Conservation (phyloP, 164 flowering plant genomes). For the Magnolia kwangsiensis region DNA sequence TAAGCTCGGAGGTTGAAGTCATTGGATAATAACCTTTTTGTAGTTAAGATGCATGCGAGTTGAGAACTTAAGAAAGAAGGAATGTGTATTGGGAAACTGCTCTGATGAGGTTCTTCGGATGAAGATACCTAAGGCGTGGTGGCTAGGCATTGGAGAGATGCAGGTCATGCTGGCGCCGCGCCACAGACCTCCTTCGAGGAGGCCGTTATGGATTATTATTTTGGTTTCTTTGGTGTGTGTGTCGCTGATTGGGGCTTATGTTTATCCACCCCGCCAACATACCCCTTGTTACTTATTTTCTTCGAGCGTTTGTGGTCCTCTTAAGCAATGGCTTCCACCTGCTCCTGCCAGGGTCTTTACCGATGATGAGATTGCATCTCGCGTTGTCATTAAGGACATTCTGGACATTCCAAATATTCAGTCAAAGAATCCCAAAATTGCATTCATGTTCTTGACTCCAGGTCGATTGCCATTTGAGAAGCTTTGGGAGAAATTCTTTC, state of each 20-base stretch:
- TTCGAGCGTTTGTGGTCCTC: slow-evolving; percentile 53
- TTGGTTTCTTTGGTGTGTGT: slow-evolving; percentile 66
- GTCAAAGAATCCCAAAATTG: slow-evolving; percentile 64
- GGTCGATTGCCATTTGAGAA: slow-evolving; percentile 85
- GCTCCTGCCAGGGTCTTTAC: slow-evolving; percentile 60
- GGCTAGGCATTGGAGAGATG: slow-evolving; percentile 57
- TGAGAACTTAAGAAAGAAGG: background rate
- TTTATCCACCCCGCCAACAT: slow-evolving; percentile 63
- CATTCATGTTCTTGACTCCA: slow-evolving; percentile 86
- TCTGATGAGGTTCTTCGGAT: slow-evolving; percentile 40
- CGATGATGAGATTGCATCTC: slow-evolving; percentile 84
- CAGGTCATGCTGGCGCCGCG: slow-evolving; percentile 66
- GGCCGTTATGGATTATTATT: slow-evolving; percentile 81
- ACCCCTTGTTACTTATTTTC: slow-evolving; percentile 68
- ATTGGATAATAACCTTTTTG: background rate
- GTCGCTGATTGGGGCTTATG: slow-evolving; percentile 67
- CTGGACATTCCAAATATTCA: slow-evolving; percentile 42
- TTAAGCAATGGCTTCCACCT: slow-evolving; percentile 79
- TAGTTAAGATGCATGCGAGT: background rate
- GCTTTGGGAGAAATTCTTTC: slow-evolving; percentile 89
- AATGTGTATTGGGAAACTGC: slow-evolving; percentile 4
- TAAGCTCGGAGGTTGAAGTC: background rate
- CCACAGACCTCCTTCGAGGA: slow-evolving; percentile 63
- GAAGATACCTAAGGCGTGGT: slow-evolving; percentile 68
- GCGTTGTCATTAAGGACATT: slow-evolving; percentile 65